Base-by-base conservation (phyloP, 1,284 basidiomycete species). In the Ceratobasidium theobromae region DNA sequence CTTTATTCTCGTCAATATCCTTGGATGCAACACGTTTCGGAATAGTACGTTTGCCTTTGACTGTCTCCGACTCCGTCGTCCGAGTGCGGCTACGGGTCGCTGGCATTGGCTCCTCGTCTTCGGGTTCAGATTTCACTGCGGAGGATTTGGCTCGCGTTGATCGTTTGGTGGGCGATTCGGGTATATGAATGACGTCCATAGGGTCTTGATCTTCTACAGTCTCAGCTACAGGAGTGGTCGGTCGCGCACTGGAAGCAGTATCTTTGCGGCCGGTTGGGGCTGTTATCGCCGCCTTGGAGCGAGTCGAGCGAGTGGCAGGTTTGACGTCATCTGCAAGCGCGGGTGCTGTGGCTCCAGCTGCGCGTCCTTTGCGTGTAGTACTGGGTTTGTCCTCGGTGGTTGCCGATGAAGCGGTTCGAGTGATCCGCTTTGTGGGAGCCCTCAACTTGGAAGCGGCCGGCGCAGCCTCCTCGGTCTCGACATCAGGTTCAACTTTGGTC, bases 161-260 rank as follows among this genome's bases (percentile, higher is more conserved):
- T 18, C 60, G 60, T 18, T 64, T 64, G 23, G 60, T 64, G n/a
- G 60, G 60, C 3, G 60, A 64, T 40, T 64, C 60, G 25, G 60
- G 60, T 16, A 64, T 18, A 12, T 33, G 21, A 49, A 64, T 64
- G 38, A 53, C 38, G 16, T 64, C 60, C 60, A 64, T 64, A 2
- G 60, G 60, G 38, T 64, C 60, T 1, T 52, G 33, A 16, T 64
- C 60, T 4, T 64, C 60, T 3, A 35, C 49, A 3, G 60, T 27
- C 16, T 21, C 33, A n/a, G 48, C 30, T 25, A 53, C 49, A 43
- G 60, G 60, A 3, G 60, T 64, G 23, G 38, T 41, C 11, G 49
- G 46, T 8, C 60, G 28, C 3, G 60, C 35, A 3, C 40, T 14
- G 2, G 60, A 49, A 23, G 57, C 25, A 8, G 60, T 35, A 9